Percentiles rank a stretch among this genome's conserved stretches.
Evolutionary conservation across 371 early-diverging fungal genomes (phyloP).

Genomic region (Actinomortierella ambigua): DNA sequence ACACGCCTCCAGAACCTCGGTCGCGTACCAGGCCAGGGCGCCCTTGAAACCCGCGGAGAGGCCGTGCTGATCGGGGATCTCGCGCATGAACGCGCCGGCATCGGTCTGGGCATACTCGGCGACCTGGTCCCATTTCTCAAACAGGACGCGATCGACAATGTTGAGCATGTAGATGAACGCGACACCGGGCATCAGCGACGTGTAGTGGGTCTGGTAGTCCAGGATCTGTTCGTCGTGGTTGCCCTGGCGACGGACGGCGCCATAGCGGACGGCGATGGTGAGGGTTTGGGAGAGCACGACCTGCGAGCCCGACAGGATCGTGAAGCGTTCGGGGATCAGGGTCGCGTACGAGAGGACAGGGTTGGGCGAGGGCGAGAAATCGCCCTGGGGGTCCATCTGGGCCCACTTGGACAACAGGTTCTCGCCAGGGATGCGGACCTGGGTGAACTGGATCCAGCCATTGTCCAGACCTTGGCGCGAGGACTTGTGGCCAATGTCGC

Average conservation of each 20-base stretch:
- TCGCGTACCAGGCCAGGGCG: slow-evolving; percentile 59
- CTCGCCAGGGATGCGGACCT: slow-evolving; percentile 84
- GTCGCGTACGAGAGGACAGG: slow-evolving; percentile 68
- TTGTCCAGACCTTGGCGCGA: slow-evolving; percentile 89
- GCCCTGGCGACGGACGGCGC: slow-evolving; percentile 70
- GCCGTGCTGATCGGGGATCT: slow-evolving; percentile 67
- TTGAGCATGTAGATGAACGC: slow-evolving; percentile 59
- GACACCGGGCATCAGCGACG: slow-evolving; percentile 60
- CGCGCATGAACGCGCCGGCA: slow-evolving; percentile 50
- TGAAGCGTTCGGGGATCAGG: slow-evolving; percentile 70
- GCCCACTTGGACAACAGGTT: slow-evolving; percentile 81
- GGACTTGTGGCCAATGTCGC: slow-evolving; percentile 84
- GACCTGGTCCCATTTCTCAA: slow-evolving; percentile 41
- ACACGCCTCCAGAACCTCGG: slow-evolving; percentile 63
- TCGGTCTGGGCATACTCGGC: slow-evolving; percentile 44
- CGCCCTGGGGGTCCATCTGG: slow-evolving; percentile 64
- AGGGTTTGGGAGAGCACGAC: slow-evolving; percentile 56
- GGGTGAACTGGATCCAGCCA: slow-evolving; percentile 92
- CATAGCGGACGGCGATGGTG: slow-evolving; percentile 72
- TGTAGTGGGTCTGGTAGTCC: slow-evolving; percentile 72
- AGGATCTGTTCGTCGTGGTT: slow-evolving; percentile 69
- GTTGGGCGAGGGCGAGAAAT: slow-evolving; percentile 59
- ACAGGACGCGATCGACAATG: slow-evolving; percentile 43
- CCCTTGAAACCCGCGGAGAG: slow-evolving; percentile 63
- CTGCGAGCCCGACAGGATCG: slow-evolving; percentile 49